These are phyloP conservation scores for Penicillium cataractarum DNA, from an alignment of 495 filamentous ascomycete species.

Conservation along the genomic window DNA sequence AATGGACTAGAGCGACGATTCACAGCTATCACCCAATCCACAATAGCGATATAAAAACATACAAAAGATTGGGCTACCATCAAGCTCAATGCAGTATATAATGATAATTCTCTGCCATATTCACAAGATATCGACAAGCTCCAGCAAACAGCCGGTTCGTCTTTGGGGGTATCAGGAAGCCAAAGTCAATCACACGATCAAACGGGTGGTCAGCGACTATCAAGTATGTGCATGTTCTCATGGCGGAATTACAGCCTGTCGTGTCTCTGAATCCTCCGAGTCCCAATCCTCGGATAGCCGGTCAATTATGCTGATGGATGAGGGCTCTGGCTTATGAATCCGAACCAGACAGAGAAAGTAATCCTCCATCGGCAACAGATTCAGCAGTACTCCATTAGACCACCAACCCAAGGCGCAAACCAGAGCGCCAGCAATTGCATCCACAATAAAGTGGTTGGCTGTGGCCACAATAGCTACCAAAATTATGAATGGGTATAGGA, in stretches of 20 bases:
- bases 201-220: not conserved
- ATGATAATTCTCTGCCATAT: not conserved
- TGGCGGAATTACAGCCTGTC: constrained; percentile 11
- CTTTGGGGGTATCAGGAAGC: not conserved
- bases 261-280: constrained; percentile 21
- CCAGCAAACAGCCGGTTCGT: not conserved
- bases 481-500: constrained; percentile 67
- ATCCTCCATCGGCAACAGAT: constrained; percentile 65
- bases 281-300: constrained; percentile 23
- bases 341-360: constrained; percentile 65
- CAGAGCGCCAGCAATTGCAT: constrained; percentile 66
- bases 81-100: not conserved
- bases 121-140: not conserved
- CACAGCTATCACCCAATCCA: not conserved
- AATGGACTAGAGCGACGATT: not conserved
- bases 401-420: constrained; percentile 61
- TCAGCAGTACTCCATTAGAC: constrained; percentile 61
- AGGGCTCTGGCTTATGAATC: constrained; percentile 61
- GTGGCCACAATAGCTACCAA: constrained; percentile 71
- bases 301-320: constrained; percentile 15
- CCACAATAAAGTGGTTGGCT: constrained; percentile 74
- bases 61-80: not conserved
- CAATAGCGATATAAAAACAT: not conserved
- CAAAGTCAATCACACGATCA: not conserved
- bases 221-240: not conserved